These are phyloP conservation scores for Stachybotrys chlorohalonatus DNA, from an alignment of 2,329 filamentous ascomycete genomes.

Conservation along the genomic window DNA sequence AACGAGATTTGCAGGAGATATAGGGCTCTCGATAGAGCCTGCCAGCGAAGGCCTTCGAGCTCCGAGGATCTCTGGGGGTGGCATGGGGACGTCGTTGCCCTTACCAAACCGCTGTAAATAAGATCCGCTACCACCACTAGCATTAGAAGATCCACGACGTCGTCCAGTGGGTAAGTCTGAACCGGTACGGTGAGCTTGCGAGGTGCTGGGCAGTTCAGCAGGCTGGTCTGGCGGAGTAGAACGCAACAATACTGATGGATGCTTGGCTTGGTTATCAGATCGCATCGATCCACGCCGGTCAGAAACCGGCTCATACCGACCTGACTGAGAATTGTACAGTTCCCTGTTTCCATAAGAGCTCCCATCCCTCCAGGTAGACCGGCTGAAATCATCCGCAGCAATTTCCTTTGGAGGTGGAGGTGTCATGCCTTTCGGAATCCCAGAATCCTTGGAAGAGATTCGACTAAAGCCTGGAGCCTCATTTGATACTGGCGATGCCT, in stretches of 20 bases:
- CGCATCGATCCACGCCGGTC: conserved; percentile 66
- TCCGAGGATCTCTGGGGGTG: conserved; percentile 32
- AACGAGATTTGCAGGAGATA: conserved; percentile 29
- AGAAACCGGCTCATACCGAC: conserved; percentile 79
- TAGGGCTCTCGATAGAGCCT: conserved; percentile 39
- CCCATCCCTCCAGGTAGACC: conserved; percentile 71
- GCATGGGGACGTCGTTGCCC: conserved; percentile 30
- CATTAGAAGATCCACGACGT: conserved; percentile 80
- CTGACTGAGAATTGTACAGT: conserved; percentile 90
- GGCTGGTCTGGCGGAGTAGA: conserved; percentile 55
- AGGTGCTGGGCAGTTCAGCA: conserved; percentile 77
- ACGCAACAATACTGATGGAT: conserved; percentile 73
- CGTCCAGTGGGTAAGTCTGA: conserved; percentile 63
- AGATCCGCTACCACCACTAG: conserved; percentile 75
- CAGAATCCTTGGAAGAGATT: conserved; percentile 44
- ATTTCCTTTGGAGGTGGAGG: conserved; percentile 62
- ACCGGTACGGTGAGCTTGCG: conserved; percentile 65
- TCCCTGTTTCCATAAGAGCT: conserved; percentile 57
- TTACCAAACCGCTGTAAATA: conserved; percentile 49
- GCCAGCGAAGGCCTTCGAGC: conserved; percentile 39
- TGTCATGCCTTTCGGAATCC: conserved; percentile 43
- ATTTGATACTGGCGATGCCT: conserved; percentile 58
- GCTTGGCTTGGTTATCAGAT: conserved; percentile 57
- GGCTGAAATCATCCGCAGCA: conserved; percentile 85
- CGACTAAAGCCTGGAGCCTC: conserved; percentile 42